Base-by-base conservation (phyloP, 352 stramenopile genomes). In the Globisporangium mamillatum region DNA sequence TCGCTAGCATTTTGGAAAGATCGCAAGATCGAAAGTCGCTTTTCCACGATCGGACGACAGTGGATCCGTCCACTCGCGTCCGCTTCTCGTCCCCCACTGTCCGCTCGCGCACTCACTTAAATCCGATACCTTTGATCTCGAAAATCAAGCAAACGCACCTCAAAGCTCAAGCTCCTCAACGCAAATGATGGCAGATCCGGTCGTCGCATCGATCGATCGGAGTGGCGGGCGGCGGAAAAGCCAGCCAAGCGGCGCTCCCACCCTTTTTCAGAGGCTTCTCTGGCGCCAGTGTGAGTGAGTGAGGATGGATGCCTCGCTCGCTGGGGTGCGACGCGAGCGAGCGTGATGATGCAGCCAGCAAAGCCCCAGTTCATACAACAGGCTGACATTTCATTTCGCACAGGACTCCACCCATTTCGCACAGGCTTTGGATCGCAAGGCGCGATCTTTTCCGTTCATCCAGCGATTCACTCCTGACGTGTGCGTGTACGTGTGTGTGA, bases 341-440 rank as follows among this genome's bases (percentile, higher is more conserved):
- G 41, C 14, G 44, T 50, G 44, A 50, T 50, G 44, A 50, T 50
- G 44, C 44, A 50, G 44, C 44, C 44, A 50, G 44, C 18, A n/a
- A 50, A 20, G 14, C 44, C 20, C 24, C 29, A 44, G 8, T 63
- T 27, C 18, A 44, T 16, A 46, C 29, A 12, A 61, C 6, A 29
- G 25, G 27, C 25, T 8, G 25, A 20, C 25, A 24, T 50, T 48
- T 50, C 44, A 50, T 50, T 50, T 50, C 44, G 44, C 44, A 20
- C 44, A 50, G 22, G 38, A 64, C 59, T 64, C 59, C 59, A 64
- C 59, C 59, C 59, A 64, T 64, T 63, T 61, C 55, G 8, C 55
- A 32, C 22, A 10, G 38, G 18, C 46, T 55, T 55, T 56, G 9
- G 52, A 57, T 32, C 52, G 10, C 52, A 9, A 4, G 7, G 52